A percentile compares a stretch with the other conserved stretches of the same genome.
These are phyloP conservation scores for Penicillium sumatraense DNA, from an alignment of 2,329 filamentous ascomycete genomes.

Conservation along the genomic window DNA sequence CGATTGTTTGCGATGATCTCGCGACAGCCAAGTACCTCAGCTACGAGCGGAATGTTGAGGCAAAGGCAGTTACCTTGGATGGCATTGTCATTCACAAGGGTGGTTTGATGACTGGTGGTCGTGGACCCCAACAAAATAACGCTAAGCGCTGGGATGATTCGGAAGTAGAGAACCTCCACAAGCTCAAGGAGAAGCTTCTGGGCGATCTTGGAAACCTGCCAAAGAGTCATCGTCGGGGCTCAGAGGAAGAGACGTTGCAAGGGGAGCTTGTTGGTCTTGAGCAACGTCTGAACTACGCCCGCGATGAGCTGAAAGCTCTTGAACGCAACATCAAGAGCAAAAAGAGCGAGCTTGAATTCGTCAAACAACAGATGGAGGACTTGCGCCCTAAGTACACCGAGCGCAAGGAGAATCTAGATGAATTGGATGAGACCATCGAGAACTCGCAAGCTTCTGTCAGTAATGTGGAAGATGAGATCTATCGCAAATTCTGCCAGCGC, in stretches of 20 bases:
- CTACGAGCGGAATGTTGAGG: conserved; percentile 81
- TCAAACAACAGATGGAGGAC: conserved; percentile 73
- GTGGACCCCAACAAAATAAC: conserved; percentile 70
- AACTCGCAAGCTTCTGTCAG: conserved; percentile 69
- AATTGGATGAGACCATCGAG: conserved; percentile 60
- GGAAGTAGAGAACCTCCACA: conserved; percentile 83
- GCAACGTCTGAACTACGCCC: conserved; percentile 71
- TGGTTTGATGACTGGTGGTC: conserved; percentile 94
- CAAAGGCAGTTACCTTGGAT: conserved; percentile 92
- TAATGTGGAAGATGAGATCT: conserved; percentile 85
- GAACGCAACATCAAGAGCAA: conserved; percentile 85
- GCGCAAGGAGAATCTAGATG: conserved; percentile 70
- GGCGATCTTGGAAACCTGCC: conserved; percentile 81
- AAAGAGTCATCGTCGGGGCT: conserved; percentile 73
- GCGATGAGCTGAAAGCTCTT: conserved; percentile 76
- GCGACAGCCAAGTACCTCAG: conserved; percentile 87
- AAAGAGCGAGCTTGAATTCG: conserved; percentile 76
- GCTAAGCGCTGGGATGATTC: conserved; percentile 87
- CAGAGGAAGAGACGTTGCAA: conserved; percentile 79
- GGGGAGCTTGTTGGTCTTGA: conserved; percentile 80
- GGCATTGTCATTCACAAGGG: conserved; percentile 97
- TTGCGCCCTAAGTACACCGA: conserved; percentile 78
- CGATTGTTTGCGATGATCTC: conserved; percentile 89
- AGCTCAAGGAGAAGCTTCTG: conserved; percentile 73
- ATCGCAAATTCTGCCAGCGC: conserved; percentile 80